Evolutionary conservation across 2,329 filamentous ascomycete species (phyloP), one percentile per base, ranked within the genome.

Genomic region (Fusarium sp.): DNA sequence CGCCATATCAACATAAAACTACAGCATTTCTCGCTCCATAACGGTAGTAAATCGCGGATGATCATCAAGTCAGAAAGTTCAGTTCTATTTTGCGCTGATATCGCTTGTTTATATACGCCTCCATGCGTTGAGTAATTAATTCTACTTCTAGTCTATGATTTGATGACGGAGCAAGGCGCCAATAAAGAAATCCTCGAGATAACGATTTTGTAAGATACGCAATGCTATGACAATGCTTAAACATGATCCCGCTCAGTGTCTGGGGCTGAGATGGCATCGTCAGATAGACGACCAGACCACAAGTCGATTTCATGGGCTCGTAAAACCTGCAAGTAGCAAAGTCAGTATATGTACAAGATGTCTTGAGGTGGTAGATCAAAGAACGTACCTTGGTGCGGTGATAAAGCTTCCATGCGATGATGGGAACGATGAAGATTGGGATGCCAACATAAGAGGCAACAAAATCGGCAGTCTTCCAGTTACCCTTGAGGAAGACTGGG

Each of bases 401-500:
- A 1, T 80, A 25, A 81, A 81, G 5, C 83, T 91, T 91, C 83
- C 92, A 91, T 5, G 85, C 88, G 17, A 88, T 11, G 75, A 92
- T 93, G 1, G 92, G 83, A 1, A 83, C 80, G 4, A 90, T 71
- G 79, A 93, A 92, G 72, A 86, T 87, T 49, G 85, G 90, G 1
- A 92, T 83, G 14, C 85, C 91, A 76, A 93, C 84, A 75, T 91
- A 94, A 75, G 82, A 86, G 0, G 88, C 87, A n/a, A 91, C 66
- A 76, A 96, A 96, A 74, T 85, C 85, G 9, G 86, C 84, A 0
- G 86, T 87, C 20, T 84, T 87, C 87, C 90, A 95, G 33, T 90
- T 84, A 12, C 84, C 82, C 0, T 89, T 88, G 79, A 91, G 92
- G 79, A 95, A 95, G 18, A 92, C 88, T 39, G 90, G 87, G 81